phyloP scores from a whole-genome alignment of 306 rosid genomes.

The Pterocarpus santalinus region DNA sequence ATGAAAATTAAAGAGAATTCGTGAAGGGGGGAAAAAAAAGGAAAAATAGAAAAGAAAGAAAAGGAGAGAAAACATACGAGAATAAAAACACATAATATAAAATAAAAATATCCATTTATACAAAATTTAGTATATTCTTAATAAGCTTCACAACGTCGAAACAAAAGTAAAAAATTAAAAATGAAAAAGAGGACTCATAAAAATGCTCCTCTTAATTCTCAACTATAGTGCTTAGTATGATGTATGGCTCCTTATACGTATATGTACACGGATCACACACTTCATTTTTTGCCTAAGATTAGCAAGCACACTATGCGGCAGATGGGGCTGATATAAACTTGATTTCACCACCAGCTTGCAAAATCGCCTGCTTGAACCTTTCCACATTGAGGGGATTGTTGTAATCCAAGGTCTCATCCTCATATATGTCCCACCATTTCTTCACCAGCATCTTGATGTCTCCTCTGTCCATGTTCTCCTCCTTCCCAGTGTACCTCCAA shows the following conservation, averaged over 20 bases:
- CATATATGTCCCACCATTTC: constrained; percentile 85
- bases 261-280: constrained; percentile 18
- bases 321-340: constrained; percentile 55
- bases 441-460: constrained; percentile 81
- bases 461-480: constrained; percentile 81
- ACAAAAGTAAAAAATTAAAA: neutral
- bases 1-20: no score
- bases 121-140: constrained; percentile 31
- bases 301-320: constrained; percentile 54
- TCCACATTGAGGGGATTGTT: constrained; percentile 34
- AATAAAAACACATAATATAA: neutral
- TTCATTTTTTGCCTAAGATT: neutral
- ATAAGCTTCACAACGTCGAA: neutral
- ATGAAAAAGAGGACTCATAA: constrained; percentile 25
- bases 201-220: constrained; percentile 42
- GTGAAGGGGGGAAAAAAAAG: no score
- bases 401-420: constrained; percentile 76
- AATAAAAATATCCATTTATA: constrained; percentile 33
- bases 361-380: constrained; percentile 40
- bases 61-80: neutral
- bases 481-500: constrained; percentile 85
- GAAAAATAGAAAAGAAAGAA: neutral
- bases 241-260: neutral
- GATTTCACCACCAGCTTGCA: constrained; percentile 44
- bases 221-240: neutral